A percentile compares a stretch with the other conserved stretches of the same genome.
phyloP scores from a whole-genome alignment of 108 stramenopile species.

The Pseudonitzschia pungens region DNA sequence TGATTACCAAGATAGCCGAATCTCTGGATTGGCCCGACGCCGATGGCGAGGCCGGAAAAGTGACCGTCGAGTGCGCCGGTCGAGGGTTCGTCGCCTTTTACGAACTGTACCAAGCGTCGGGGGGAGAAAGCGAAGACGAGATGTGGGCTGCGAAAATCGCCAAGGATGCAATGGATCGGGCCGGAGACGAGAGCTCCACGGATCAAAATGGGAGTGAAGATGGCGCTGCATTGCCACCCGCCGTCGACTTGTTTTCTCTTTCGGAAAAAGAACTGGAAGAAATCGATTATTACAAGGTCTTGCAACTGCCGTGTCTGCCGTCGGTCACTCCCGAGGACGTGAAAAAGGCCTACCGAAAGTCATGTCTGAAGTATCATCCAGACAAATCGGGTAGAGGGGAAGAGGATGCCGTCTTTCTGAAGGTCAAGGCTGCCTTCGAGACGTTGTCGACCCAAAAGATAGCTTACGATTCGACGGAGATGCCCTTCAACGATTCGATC shows the following conservation, averaged over 20 bases:
- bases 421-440: constrained; percentile 95
- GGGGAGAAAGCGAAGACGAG: constrained; percentile 15
- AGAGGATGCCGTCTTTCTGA: constrained; percentile 92
- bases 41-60: constrained; percentile 3
- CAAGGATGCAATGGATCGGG: constrained; percentile 6
- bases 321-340: constrained; percentile 65
- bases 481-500: constrained; percentile 94
- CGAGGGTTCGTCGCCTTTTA: constrained; percentile 29
- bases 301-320: constrained; percentile 54
- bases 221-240: not conserved
- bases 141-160: not conserved
- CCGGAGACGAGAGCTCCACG: not conserved
- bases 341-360: constrained; percentile 80
- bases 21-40: constrained; percentile 32
- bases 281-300: constrained; percentile 70
- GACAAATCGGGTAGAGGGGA: constrained; percentile 87
- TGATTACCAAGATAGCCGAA: constrained; percentile 19
- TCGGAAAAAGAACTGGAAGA: constrained; percentile 52
- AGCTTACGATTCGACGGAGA: constrained; percentile 88
- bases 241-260: constrained; percentile 53
- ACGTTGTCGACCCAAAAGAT: constrained; percentile 79
- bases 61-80: constrained; percentile 29
- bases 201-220: constrained; percentile 13
- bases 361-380: constrained; percentile 81
- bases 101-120: constrained; percentile 4